These are phyloP conservation scores for Trichosporon coremiiforme DNA, from an alignment of 1,284 basidiomycete species.

Conservation along the genomic window DNA sequence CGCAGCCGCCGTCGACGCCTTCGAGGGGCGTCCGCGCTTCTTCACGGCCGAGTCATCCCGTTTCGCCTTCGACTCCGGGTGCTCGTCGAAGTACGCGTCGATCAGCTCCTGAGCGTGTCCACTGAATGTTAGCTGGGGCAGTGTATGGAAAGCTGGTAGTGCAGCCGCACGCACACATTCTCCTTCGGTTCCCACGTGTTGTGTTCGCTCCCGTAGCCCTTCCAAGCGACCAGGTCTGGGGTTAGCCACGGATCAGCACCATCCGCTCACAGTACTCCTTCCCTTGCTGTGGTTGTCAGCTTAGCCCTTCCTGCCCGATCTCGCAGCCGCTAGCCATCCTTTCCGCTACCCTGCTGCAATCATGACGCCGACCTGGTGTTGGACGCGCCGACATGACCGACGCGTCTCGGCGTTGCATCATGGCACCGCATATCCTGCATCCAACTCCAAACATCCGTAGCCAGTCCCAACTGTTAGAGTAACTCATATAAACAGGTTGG, in stretches of 20 bases:
- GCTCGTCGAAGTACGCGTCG: slow-evolving; percentile 43
- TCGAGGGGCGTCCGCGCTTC: slow-evolving; percentile 39
- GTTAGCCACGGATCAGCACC: slow-evolving; percentile 4
- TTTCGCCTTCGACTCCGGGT: slow-evolving; percentile 24
- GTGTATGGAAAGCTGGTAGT: too few species aligned
- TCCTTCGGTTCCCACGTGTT: slow-evolving; percentile 54
- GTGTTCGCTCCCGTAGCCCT: slow-evolving; percentile 54
- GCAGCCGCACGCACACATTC: slow-evolving; percentile 53
- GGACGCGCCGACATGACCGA: not conserved
- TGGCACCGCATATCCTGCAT: not conserved
- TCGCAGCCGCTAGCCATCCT: too few species aligned
- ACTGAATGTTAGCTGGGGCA: slow-evolving; percentile 30
- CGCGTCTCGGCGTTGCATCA: not conserved
- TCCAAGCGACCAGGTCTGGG: slow-evolving; percentile 55
- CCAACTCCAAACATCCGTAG: not conserved
- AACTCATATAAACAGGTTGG: not conserved
- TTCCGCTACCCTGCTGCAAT: too few species aligned
- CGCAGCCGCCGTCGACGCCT: slow-evolving; percentile 26
- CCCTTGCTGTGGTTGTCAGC: slow-evolving; percentile 27
- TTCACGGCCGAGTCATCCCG: slow-evolving; percentile 4
- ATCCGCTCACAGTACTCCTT: slow-evolving; percentile 30
- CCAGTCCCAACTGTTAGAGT: not conserved
- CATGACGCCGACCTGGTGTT: not conserved
- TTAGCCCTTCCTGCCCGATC: too few species aligned
- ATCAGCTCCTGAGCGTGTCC: slow-evolving; percentile 45